Percentiles rank a stretch among this genome's conserved stretches.
These are phyloP conservation scores for Eucalyptus caleyi DNA, from an alignment of 345 rosid species.

Conservation along the genomic window DNA sequence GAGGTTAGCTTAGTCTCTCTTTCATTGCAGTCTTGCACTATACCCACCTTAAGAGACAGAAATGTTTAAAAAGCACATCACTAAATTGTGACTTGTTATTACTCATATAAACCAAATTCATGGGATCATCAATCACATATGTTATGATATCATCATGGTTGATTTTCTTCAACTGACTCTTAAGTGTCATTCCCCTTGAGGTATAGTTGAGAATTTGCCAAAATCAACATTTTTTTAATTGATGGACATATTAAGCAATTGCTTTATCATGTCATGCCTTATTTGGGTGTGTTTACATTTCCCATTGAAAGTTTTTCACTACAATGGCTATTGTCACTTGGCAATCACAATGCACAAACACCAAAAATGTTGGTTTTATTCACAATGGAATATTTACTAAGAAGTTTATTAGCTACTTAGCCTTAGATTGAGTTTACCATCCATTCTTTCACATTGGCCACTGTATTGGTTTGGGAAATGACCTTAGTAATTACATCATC, in stretches of 20 bases:
- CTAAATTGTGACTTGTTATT: background rate
- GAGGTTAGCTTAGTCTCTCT: background rate
- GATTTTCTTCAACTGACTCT: background rate
- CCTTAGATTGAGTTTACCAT: background rate
- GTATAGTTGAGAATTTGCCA: too few species aligned
- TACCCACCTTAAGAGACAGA: background rate
- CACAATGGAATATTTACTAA: background rate
- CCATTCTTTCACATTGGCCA: background rate
- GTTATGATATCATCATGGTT: too few species aligned
- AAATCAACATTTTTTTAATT: background rate
- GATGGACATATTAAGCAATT: background rate
- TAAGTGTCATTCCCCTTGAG: background rate
- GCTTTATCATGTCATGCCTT: background rate
- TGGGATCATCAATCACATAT: background rate
- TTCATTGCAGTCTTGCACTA: background rate
- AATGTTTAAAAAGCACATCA: background rate
- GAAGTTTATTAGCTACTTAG: background rate
- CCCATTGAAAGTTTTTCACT: background rate
- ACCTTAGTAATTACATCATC: background rate
- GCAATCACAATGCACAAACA: background rate
- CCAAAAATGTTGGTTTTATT: background rate
- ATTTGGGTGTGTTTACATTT: rapidly evolving
- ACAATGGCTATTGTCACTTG: background rate
- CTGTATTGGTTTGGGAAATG: too few species aligned
- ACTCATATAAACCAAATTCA: background rate